Base-by-base conservation (phyloP, 306 rosid genomes). In the Cucumis cinereus region DNA sequence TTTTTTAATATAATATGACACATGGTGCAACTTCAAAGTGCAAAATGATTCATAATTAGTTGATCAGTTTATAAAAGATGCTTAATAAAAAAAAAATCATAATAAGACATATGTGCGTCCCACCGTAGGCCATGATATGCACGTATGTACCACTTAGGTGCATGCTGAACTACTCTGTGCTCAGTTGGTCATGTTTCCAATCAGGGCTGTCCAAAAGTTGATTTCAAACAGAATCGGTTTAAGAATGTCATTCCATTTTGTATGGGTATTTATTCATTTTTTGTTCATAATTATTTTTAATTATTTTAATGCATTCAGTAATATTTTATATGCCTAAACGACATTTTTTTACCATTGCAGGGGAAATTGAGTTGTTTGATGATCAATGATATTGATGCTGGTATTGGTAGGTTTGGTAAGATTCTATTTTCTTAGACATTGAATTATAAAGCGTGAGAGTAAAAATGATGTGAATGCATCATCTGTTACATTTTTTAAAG, bases 331-430 rank as follows among this genome's bases (percentile, higher is more conserved):
- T 71, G 58, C 49, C 75, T 47, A 24, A 5, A 5, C 22, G 41
- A 49, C 57, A 78, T 77, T 83, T 77, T 22, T 79, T 74, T 33
- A 70, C 75, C 75, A 75, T 50, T 76, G 26, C 89, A 93, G 98
- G 98, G 97, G 1, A 91, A 93, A 84, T 79, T 91, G 97, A 93
- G 98, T 87, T 93, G 98, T 80, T 86, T 93, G 89, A 90, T 93
- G 98, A 85, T 93, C 82, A 93, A 93, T 79, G 98, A 93, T 82
- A 85, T 93, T 81, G 98, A 93, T 81, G 97, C 98, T 74, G 98
- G 97, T 75, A 91, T 93, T 45, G 98, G 98, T 78, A 91, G 98
- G 91, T 93, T 87, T 76, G 97, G 98, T 93, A 84, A 88, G 90
- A 67, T 68, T 66, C 56, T 58, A 69, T 69, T 68, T 71, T 24